Evolutionary conservation across 75 land plant genomes (phyloP).

Genomic region (Adiantum capillusveneris): DNA sequence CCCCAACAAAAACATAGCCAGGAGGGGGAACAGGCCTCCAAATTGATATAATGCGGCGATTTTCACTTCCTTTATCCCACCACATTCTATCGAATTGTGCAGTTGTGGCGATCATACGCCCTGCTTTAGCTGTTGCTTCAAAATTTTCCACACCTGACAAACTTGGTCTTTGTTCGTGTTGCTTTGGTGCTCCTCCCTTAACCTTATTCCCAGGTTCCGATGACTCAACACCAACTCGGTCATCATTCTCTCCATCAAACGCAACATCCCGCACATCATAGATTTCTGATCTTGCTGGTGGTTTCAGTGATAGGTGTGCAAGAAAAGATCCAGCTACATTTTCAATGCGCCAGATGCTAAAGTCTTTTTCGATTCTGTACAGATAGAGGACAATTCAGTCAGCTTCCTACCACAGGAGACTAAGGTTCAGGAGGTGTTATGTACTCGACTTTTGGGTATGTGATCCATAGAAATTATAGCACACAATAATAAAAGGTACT

Average conservation of each 20-base stretch:
- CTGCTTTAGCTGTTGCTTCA: constrained; percentile 40
- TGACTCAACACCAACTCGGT: neutral
- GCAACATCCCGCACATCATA: constrained; percentile 65
- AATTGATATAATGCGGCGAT: constrained; percentile 65
- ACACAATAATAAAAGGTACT: too few relatives aligned
- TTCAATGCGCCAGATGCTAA: constrained; percentile 91
- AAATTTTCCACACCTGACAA: constrained; percentile 53
- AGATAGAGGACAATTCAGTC: too few relatives aligned
- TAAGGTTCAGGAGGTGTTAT: too few relatives aligned
- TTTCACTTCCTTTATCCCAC: constrained; percentile 93
- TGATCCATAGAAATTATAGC: too few relatives aligned
- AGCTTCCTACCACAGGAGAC: too few relatives aligned
- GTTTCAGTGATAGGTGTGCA: constrained; percentile 52
- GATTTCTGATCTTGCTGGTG: constrained; percentile 36
- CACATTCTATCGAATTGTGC: constrained; percentile 90
- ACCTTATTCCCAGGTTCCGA: neutral
- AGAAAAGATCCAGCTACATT: constrained; percentile 70
- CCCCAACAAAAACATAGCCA: constrained; percentile 83
- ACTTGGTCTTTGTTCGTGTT: constrained; percentile 1
- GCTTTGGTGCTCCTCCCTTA: neutral
- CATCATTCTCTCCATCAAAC: neutral
- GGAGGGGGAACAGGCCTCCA: constrained; percentile 84
- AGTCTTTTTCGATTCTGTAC: constrained; percentile 37
- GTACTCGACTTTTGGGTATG: too few relatives aligned
- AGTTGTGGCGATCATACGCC: constrained; percentile 52